Evolutionary conservation across 805 yeast species (phyloP), one percentile per base, ranked within the genome.

Genomic region (Ogataea dorogensis): DNA sequence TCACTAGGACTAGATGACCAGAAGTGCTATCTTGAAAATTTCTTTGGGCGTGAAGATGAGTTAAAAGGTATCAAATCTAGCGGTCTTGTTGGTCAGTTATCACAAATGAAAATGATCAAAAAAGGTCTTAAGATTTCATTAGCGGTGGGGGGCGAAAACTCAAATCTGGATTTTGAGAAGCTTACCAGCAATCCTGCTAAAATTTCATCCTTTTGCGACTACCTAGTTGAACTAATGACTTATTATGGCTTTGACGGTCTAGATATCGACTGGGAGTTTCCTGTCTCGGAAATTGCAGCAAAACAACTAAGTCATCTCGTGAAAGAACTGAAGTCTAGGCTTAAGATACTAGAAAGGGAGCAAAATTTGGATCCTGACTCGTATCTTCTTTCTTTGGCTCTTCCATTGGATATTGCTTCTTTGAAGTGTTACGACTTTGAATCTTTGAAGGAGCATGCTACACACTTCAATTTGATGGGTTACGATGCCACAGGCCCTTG

Each of bases 181-280:
- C 43, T 69, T 1, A 51, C 57, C 2, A 30, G 40, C 1, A 48
- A 54, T 23, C 33, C 29, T 2, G 11, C 20, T 2, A 58, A 59
- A 15, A 43, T 79, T 6, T 52, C 55, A 1, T 54, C 27, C 0
- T 86, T 89, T 56, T 72, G 78, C 2, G 33, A 52, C 1, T 67
- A 81, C 0, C 63, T 79, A 1, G 64, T 75, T 0, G 56, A 59
- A 0, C 58, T 74, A 16, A 65, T 86, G 56, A 38, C 58, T 2
- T 59, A 68, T 28, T 73, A 75, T 53, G 81, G 83, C 0, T 79
- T 93, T 52, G 97, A 93, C 57, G 98, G 98, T 0, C 64, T 91
- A 29, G 98, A 93, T 58, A 63, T 91, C 18, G 98, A 91, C 61
- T 91, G 96, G 96, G 98, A 91, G 59, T 91, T 79, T 51, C 96